Conservation (phyloP, 1,284 basidiomycete species). For the Ganoderma lingzhi region DNA sequence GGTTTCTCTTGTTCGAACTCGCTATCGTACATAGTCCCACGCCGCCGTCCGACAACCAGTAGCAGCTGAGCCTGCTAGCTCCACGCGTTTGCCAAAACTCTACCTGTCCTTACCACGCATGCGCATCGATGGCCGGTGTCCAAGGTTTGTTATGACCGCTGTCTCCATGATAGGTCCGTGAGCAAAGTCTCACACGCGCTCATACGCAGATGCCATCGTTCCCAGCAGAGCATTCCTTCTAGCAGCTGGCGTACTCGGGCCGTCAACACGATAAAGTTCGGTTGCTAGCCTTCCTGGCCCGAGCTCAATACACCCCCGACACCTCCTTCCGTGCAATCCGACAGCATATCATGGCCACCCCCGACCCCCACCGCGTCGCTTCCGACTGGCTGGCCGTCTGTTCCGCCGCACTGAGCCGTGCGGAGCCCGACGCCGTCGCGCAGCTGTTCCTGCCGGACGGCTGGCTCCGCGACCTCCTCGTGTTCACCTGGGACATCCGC, state of each 20-base stretch:
- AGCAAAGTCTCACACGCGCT: conserved; percentile 5
- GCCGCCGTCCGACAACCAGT: background rate
- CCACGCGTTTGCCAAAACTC: background rate
- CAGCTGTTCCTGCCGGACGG: conserved; percentile 52
- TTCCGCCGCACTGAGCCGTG: conserved; percentile 42
- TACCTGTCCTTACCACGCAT: background rate
- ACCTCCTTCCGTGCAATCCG: background rate
- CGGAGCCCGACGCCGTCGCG: conserved; percentile 45
- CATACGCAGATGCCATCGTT: conserved; percentile 11
- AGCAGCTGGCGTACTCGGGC: background rate
- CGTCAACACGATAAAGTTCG: conserved; percentile 5
- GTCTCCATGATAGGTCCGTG: conserved; percentile 3
- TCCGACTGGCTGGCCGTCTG: conserved; percentile 56
- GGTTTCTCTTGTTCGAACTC: background rate
- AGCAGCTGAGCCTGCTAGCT: background rate
- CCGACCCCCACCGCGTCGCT: conserved; percentile 38
- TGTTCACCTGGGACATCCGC: conserved; percentile 70
- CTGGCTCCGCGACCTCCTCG: conserved; percentile 66
- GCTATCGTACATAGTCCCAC: background rate
- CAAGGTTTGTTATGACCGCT: background rate
- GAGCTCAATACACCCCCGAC: background rate
- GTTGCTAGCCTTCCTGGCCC: background rate
- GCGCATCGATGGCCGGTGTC: background rate
- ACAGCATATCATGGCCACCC: conserved; percentile 10
- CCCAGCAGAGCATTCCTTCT: background rate